Evolutionary conservation across 1,284 basidiomycete genomes (phyloP).

Genomic region (Cryptococcus amylolentus): DNA sequence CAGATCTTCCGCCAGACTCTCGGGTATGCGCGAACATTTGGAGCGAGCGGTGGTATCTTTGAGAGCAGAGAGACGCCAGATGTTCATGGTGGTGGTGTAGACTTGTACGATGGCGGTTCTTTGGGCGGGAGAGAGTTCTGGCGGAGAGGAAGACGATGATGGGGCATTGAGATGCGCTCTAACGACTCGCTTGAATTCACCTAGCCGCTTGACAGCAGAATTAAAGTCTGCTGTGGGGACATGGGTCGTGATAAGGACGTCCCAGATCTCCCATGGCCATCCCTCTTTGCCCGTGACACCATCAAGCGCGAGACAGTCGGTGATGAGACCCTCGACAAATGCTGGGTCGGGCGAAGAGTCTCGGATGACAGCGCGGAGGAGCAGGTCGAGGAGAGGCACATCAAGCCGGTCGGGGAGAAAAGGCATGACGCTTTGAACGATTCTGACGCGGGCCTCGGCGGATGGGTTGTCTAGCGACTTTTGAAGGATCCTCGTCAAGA

Average conservation of each 20-base stretch:
- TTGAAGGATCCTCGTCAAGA: constrained; percentile 15
- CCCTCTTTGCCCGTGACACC: neutral
- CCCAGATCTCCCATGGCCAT: constrained; percentile 26
- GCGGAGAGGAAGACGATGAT: neutral
- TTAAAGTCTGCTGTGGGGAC: constrained; percentile 8
- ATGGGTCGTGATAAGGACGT: constrained; percentile 11
- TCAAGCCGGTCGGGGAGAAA: constrained; percentile 26
- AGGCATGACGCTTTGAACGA: constrained; percentile 8
- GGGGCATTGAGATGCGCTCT: neutral
- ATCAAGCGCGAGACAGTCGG: constrained; percentile 14
- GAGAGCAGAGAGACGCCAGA: neutral
- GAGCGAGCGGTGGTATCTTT: neutral
- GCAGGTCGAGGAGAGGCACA: constrained; percentile 26
- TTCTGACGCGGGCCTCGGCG: neutral
- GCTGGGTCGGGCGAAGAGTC: constrained; percentile 8
- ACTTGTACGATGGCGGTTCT: constrained; percentile 3
- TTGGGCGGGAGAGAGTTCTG: neutral
- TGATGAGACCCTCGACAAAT: constrained; percentile 15
- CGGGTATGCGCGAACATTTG: constrained; percentile 5
- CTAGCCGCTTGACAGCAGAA: constrained; percentile 9
- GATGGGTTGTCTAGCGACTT: neutral
- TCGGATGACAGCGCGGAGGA: constrained; percentile 10
- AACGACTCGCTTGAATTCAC: constrained; percentile 11
- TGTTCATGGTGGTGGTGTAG: constrained; percentile 8
- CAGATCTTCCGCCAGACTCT: constrained; percentile 19